Percentiles rank a stretch among this genome's conserved stretches.
Evolutionary conservation across 2,329 filamentous ascomycete genomes (phyloP).

Genomic region (Shiraia sp.): DNA sequence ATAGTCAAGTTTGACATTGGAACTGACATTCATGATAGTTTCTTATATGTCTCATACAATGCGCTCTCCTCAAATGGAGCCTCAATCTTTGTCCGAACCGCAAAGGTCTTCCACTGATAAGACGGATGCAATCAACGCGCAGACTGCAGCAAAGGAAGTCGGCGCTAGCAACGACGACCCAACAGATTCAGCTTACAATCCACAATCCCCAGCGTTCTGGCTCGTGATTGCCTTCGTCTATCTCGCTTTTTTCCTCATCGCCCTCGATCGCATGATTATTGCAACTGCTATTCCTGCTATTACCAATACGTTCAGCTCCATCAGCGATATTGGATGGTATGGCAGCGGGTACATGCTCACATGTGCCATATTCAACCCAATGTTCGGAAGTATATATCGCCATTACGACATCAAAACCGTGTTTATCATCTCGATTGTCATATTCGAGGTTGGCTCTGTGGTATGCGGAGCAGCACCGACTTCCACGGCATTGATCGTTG

Average conservation of each 20-base stretch:
- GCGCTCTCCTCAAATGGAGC: too few relatives aligned
- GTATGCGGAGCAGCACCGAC: constrained; percentile 48
- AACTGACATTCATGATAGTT: too few relatives aligned
- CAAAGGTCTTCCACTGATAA: too few relatives aligned
- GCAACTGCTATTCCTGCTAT: constrained; percentile 32
- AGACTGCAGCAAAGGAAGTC: neutral
- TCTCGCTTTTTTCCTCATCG: constrained; percentile 30
- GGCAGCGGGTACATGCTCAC: constrained; percentile 50
- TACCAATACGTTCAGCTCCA: constrained; percentile 30
- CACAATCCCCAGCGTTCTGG: constrained; percentile 27
- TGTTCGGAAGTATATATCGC: constrained; percentile 54
- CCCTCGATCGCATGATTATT: constrained; percentile 25
- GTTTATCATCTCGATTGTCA: constrained; percentile 41
- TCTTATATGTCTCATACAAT: too few relatives aligned
- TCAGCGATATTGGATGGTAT: constrained; percentile 36
- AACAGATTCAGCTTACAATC: constrained; percentile 14
- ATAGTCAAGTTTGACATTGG: too few relatives aligned
- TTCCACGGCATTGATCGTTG: constrained; percentile 51
- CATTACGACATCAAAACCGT: constrained; percentile 47
- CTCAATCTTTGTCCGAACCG: too few relatives aligned
- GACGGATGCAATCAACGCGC: too few relatives aligned
- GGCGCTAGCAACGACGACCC: neutral
- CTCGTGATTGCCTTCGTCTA: constrained; percentile 29
- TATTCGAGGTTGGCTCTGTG: constrained; percentile 50
- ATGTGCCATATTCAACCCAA: constrained; percentile 50